Percentiles rank a stretch among this genome's conserved stretches.
Conservation (phyloP, 805 yeast species). For the Yarrowia yakushimensis region DNA sequence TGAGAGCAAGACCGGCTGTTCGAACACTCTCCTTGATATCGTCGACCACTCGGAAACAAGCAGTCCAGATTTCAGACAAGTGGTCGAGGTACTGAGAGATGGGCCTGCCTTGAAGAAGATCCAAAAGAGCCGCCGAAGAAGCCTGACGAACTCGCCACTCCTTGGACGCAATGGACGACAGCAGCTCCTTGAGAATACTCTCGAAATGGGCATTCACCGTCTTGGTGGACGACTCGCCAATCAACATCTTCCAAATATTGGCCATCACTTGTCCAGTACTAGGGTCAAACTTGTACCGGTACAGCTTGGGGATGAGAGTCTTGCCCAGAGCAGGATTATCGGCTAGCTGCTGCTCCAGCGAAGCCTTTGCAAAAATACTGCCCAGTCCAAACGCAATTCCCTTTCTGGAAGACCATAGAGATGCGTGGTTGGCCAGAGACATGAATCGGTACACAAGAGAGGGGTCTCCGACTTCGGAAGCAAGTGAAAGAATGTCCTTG, state of each 20-base stretch:
- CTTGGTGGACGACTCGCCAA: constrained; percentile 52
- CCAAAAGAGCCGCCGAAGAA: constrained; percentile 65
- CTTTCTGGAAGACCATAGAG: constrained; percentile 87
- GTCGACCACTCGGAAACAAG: constrained; percentile 86
- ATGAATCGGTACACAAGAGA: constrained; percentile 88
- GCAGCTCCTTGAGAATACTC: constrained; percentile 59
- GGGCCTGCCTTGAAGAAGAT: constrained; percentile 61
- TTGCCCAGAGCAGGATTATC: constrained; percentile 53
- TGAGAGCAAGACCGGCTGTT: constrained; percentile 66
- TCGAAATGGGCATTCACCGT: constrained; percentile 54
- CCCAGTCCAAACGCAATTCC: constrained; percentile 95
- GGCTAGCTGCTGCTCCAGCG: constrained; percentile 58
- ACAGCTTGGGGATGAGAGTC: constrained; percentile 74
- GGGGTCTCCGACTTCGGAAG: constrained; percentile 95
- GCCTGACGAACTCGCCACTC: constrained; percentile 97
- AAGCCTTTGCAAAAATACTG: constrained; percentile 72
- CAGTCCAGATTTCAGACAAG: constrained; percentile 66
- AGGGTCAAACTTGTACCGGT: constrained; percentile 83
- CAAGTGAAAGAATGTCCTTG: constrained; percentile 80
- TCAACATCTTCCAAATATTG: constrained; percentile 77
- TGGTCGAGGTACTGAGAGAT: constrained; percentile 45
- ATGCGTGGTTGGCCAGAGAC: constrained; percentile 83
- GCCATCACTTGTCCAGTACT: constrained; percentile 79
- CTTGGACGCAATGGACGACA: constrained; percentile 65
- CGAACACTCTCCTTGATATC: constrained; percentile 94